These are phyloP conservation scores for Penicillium salamii DNA, from an alignment of 495 filamentous ascomycete species.

Conservation along the genomic window DNA sequence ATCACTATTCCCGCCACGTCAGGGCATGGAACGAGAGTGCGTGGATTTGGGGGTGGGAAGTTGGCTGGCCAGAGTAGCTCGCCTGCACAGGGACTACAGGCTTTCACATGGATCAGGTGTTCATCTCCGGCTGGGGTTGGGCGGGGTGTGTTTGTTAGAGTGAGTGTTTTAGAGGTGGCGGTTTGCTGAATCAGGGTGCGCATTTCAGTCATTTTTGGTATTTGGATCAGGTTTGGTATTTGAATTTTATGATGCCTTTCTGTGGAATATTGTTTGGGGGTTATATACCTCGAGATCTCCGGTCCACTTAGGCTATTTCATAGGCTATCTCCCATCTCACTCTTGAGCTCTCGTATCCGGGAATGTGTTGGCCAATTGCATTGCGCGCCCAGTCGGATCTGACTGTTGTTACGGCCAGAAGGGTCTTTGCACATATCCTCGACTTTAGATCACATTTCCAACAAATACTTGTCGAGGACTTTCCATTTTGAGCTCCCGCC, in stretches of 20 bases:
- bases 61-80: conserved; percentile 52
- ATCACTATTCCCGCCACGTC: conserved; percentile 51
- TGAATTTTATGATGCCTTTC: neutral
- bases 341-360: neutral
- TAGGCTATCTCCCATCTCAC: neutral
- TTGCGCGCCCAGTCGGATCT: neutral
- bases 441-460: too few relatives aligned
- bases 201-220: neutral
- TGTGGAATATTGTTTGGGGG: neutral
- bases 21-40: conserved; percentile 44
- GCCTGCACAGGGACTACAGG: conserved; percentile 48
- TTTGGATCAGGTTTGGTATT: neutral
- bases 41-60: conserved; percentile 34
- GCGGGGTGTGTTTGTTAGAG: conserved; percentile 14
- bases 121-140: conserved; percentile 29
- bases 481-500: too few relatives aligned
- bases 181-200: neutral
- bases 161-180: conserved; percentile 5
- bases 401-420: too few relatives aligned
- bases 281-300: too few relatives aligned
- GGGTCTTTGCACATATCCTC: too few relatives aligned
- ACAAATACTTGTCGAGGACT: too few relatives aligned
- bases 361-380: neutral
- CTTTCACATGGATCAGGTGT: conserved; percentile 52
- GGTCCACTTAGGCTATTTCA: conserved; percentile 4